Conservation (phyloP, 352 stramenopile genomes). For the Globisporangium apiculatum region DNA sequence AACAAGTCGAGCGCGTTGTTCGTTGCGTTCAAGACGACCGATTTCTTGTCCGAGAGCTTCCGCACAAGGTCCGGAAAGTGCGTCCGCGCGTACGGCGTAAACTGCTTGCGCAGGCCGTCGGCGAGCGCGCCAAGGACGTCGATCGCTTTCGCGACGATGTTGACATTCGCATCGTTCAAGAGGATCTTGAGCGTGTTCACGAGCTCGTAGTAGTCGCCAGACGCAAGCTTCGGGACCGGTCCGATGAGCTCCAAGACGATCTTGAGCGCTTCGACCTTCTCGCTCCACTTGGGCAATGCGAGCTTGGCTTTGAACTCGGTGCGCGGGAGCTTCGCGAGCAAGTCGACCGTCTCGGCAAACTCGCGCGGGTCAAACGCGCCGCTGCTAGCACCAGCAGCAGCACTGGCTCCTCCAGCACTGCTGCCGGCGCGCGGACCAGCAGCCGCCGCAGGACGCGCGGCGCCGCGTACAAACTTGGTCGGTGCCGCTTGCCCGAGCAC, state of each 20-base stretch:
- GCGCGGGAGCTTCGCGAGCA: constrained; percentile 71
- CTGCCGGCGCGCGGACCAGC: constrained; percentile 1
- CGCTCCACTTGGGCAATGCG: constrained; percentile 75
- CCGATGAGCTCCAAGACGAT: constrained; percentile 82
- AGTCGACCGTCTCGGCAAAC: constrained; percentile 81
- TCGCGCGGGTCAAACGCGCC: constrained; percentile 66
- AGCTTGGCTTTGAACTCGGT: constrained; percentile 79
- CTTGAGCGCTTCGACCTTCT: constrained; percentile 81
- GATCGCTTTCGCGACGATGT: constrained; percentile 82
- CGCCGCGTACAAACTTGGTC: constrained; percentile 64
- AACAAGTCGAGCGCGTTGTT: constrained; percentile 82
- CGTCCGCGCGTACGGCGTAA: constrained; percentile 62
- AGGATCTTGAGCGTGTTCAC: constrained; percentile 77
- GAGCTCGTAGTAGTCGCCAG: constrained; percentile 83
- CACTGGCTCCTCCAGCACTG: constrained; percentile 6
- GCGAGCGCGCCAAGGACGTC: constrained; percentile 74
- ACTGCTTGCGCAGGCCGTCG: constrained; percentile 77
- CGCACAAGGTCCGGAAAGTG: constrained; percentile 77
- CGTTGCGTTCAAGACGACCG: constrained; percentile 70
- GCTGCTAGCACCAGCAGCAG: constrained; percentile 4
- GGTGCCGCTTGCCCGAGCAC: constrained; percentile 50
- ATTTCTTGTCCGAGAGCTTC: constrained; percentile 87
- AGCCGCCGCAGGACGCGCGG: constrained; percentile 23
- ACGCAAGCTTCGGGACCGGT: constrained; percentile 76
- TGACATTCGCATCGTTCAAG: constrained; percentile 82